Conservation (phyloP, 495 filamentous ascomycete species). For the Aspergillus diversus region DNA sequence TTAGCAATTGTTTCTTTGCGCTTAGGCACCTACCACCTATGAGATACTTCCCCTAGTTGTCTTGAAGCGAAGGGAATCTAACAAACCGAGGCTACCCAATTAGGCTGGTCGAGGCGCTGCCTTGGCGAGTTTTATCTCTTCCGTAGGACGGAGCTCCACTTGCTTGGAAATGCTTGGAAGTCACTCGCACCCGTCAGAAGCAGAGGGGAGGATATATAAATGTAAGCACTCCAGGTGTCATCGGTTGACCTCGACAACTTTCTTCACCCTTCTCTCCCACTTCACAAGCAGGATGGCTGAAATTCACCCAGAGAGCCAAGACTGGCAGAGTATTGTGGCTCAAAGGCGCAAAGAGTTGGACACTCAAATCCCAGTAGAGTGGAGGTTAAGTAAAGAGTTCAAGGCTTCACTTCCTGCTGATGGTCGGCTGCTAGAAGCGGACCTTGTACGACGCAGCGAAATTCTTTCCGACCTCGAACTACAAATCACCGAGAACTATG, state of each 20-base stretch:
- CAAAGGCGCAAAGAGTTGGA: slow-evolving; percentile 28
- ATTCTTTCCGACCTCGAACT: slow-evolving; percentile 44
- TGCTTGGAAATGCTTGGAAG: no score
- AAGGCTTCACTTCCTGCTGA: slow-evolving; percentile 11
- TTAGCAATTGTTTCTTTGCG: no score
- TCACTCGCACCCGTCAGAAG: no score
- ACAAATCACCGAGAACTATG: slow-evolving; percentile 53
- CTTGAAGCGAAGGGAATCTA: background rate
- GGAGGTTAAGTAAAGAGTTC: slow-evolving; percentile 25
- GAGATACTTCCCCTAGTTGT: background rate
- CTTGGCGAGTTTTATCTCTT: background rate
- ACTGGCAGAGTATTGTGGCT: slow-evolving; percentile 33
- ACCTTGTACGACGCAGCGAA: slow-evolving; percentile 27
- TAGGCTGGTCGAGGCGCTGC: slow-evolving; percentile 32
- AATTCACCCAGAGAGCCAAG: background rate
- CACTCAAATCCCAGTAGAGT: slow-evolving; percentile 32
- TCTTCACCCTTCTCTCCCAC: background rate
- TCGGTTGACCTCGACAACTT: background rate
- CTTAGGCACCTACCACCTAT: no score
- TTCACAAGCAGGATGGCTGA: background rate
- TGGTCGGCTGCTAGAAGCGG: slow-evolving; percentile 21
- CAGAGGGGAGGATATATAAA: background rate
- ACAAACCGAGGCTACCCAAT: slow-evolving; percentile 22
- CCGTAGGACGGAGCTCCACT: no score
- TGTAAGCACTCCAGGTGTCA: background rate